Base-by-base conservation (phyloP, 1,284 basidiomycete species). In the Rhodotorula sp. region DNA sequence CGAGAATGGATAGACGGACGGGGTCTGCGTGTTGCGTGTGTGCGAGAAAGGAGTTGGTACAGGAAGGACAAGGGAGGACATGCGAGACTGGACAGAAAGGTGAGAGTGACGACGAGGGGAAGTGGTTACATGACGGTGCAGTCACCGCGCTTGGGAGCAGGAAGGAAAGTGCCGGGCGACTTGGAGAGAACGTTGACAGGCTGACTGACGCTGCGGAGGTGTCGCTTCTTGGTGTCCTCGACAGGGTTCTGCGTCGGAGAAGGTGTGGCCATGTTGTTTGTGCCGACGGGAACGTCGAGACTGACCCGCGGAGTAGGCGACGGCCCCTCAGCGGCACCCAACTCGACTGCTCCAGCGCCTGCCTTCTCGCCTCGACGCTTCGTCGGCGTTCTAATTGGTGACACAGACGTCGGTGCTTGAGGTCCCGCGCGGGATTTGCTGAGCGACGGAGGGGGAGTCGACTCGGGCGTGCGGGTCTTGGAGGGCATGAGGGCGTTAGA, bases 401-500 rank as follows among this genome's bases (percentile, higher is more conserved):
- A 58, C 3, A 55, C 54, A 22, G 54, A n/a, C 32, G 27, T 32
- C 51, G 57, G 39, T n/a, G n/a, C n/a, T 44, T 46, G 17, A 10
- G 51, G 39, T 36, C 51, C 30, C 22, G 32, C 67, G 53, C n/a
- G 59, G 57, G 30, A 66, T 51, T 44, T 44, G 39, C 36, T n/a
- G 27, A 56, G 36, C 44, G 67, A 68, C 39, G 17, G 48, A 6
- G 67, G 67, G 20, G 67, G 67, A 6, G 67, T 68, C 29, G 46
- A 47, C 1, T 64, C 62, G n/a, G 62, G 67, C 46, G 62, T 61
- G 46, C 67, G 62, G 8, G 62, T 29, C 53, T 61, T 68, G 17
- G 7, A 32, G 15, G 67, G 46, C 27, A 54, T n/a, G 30, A 68
- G 52, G n/a, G 62, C 32, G 44, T 62, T 55, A 29, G 66, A 62